Conservation (phyloP, 2,329 filamentous ascomycete species). For the Colletotrichum agaves region DNA sequence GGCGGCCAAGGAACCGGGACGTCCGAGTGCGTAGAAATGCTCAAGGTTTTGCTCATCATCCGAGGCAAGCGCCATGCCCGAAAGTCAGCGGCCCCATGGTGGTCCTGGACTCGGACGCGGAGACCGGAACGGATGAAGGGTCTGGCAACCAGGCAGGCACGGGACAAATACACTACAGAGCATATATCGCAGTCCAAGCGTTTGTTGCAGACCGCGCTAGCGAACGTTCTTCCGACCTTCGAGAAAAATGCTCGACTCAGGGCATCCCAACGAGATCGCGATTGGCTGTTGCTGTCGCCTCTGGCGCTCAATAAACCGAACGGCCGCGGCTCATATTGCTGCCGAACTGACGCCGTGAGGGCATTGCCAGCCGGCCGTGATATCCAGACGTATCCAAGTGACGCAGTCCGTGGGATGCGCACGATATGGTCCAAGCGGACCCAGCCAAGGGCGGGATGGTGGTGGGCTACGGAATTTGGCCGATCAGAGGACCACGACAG, state of each 20-base stretch:
- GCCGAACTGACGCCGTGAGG: constrained; percentile 14
- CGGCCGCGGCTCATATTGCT: not conserved
- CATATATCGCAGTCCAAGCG: constrained; percentile 18
- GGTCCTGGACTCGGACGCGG: not conserved
- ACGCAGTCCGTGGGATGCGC: constrained; percentile 17
- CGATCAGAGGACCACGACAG: constrained; percentile 12
- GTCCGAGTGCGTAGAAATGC: constrained; percentile 9
- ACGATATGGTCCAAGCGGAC: not conserved
- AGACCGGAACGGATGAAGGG: constrained; percentile 19
- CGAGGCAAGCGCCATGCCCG: constrained; percentile 22
- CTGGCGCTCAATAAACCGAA: not conserved
- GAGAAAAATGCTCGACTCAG: constrained; percentile 32
- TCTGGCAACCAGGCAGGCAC: constrained; percentile 11
- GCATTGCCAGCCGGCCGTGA: constrained; percentile 24
- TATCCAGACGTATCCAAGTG: constrained; percentile 26
- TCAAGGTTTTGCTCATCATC: constrained; percentile 14
- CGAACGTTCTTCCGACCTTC: constrained; percentile 26
- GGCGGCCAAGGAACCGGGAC: not conserved
- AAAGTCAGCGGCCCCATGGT: constrained; percentile 13
- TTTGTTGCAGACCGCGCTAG: constrained; percentile 6
- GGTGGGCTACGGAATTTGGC: constrained; percentile 26
- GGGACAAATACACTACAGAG: constrained; percentile 3
- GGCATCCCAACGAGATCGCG: not conserved
- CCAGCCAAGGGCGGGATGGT: not conserved
- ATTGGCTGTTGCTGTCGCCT: not conserved